Base-by-base conservation (phyloP, 2,329 filamentous ascomycete species). In the Pleoardoris graminearum region DNA sequence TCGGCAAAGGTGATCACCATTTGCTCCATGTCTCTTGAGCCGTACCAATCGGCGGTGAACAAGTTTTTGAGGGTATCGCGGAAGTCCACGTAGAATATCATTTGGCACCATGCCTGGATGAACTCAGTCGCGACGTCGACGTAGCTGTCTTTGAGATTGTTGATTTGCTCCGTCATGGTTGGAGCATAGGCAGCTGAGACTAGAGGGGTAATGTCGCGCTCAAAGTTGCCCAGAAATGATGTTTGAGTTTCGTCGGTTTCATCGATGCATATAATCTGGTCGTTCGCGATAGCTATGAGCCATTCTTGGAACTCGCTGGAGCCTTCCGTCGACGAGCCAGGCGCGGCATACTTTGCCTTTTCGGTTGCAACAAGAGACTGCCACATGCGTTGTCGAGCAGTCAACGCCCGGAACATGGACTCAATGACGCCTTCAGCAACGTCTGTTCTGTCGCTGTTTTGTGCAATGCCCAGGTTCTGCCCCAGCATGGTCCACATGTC, bases 401-500 rank as follows among this genome's bases (percentile, higher is more conserved):
- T 90, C 36, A 99, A 82, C 12, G 92, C 87, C 44, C 89, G 81
- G 76, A 97, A 93, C 90, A 97, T 97, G 70, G 92, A 88, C 72
- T 97, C 94, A 45, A 97, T 87, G 32, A 97, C 92, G 58, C 94
- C 94, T 76, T 97, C 93, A 7, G 93, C 87, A 0, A 99, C 91
- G 69, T 97, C 94, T 50, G 86, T 83, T 46, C 94, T 89, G 67
- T 92, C 84, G 38, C 91, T 96, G 65, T 90, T 89, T 35, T 86
- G 87, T 4, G 92, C 92, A 0, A 91, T 90, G 58, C 89, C 85
- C 29, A 96, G 83, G 74, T 99, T 94, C 74, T 99, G 93, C 61
- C 90, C 86, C 58, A 99, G 80, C 91, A 99, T 97, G 54, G 92
- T 89, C 92, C 95, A 99, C 80, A 97, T 88, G 67, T 96, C 92